These are phyloP conservation scores for Coniochaeta prunicola DNA, from an alignment of 2,329 filamentous ascomycete species.

Conservation along the genomic window DNA sequence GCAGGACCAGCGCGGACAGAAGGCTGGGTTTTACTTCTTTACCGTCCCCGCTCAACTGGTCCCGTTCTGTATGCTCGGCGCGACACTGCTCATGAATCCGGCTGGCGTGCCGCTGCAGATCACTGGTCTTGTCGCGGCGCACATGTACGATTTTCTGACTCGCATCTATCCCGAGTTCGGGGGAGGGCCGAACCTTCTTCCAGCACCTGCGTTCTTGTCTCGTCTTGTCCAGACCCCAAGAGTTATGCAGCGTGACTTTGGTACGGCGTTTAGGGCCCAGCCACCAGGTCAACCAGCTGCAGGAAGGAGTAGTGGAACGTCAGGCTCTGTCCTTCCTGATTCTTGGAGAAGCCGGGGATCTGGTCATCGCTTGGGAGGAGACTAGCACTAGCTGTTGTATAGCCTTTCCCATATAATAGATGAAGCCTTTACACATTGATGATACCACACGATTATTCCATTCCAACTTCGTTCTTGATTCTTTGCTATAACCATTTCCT, in stretches of 20 bases:
- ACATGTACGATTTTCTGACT: constrained; percentile 84
- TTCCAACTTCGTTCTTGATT: no score
- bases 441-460: no score
- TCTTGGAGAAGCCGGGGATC: constrained; percentile 57
- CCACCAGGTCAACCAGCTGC: constrained; percentile 18
- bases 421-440: no score
- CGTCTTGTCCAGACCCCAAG: constrained; percentile 52
- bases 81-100: constrained; percentile 63
- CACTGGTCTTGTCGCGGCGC: constrained; percentile 78
- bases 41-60: constrained; percentile 75
- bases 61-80: constrained; percentile 70
- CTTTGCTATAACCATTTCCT: no score
- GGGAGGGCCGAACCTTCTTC: constrained; percentile 68
- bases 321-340: constrained; percentile 47
- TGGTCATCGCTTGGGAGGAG: constrained; percentile 53
- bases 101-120: constrained; percentile 54
- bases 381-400: constrained; percentile 7
- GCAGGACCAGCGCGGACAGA: constrained; percentile 74
- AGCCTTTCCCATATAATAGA: not conserved
- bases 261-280: constrained; percentile 45
- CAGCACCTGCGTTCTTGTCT: constrained; percentile 66
- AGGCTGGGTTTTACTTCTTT: constrained; percentile 73
- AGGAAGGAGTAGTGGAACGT: constrained; percentile 31
- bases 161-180: constrained; percentile 85
- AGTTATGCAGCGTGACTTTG: constrained; percentile 46